Evolutionary conservation across 208 protist genomes (phyloP).

Genomic region (Crithidia acanthocephali): DNA sequence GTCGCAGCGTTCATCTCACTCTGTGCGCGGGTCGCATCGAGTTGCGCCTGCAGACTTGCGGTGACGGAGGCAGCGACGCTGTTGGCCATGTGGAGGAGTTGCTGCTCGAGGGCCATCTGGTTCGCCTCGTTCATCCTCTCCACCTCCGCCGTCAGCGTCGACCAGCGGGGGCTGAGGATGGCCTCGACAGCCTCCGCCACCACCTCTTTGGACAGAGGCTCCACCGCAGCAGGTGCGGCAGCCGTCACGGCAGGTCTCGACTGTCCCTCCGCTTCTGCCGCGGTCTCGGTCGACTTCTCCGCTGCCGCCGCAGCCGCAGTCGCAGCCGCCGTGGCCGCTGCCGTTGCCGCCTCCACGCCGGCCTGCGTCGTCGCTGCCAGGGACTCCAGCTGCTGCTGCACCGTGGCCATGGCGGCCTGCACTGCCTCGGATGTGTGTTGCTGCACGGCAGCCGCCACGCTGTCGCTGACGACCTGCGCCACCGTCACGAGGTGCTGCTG

Average conservation of each 20-base stretch:
- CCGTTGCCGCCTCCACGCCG: neutral
- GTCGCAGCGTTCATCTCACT: neutral
- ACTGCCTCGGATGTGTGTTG: constrained; percentile 31
- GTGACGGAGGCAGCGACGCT: constrained; percentile 34
- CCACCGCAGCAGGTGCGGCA: neutral
- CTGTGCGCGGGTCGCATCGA: constrained; percentile 16
- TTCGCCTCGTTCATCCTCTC: constrained; percentile 30
- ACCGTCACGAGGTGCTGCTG: constrained; percentile 56
- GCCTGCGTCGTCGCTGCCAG: constrained; percentile 14
- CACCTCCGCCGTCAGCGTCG: constrained; percentile 34
- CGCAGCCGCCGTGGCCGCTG: constrained; percentile 4
- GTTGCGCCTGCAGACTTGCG: constrained; percentile 25
- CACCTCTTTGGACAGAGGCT: constrained; percentile 28
- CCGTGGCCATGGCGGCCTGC: constrained; percentile 25
- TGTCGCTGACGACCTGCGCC: constrained; percentile 76
- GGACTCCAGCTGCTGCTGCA: constrained; percentile 29
- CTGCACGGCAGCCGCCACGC: constrained; percentile 53
- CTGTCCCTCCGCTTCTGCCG: neutral
- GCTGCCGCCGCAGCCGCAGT: neutral
- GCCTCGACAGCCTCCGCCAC: constrained; percentile 54
- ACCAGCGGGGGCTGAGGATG: constrained; percentile 51
- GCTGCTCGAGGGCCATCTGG: constrained; percentile 34
- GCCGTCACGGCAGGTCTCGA: neutral
- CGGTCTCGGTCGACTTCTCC: neutral
- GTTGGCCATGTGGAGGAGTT: constrained; percentile 33